phyloP scores from a whole-genome alignment of 2,329 filamentous ascomycete genomes.

The Botryotinia globosa region DNA sequence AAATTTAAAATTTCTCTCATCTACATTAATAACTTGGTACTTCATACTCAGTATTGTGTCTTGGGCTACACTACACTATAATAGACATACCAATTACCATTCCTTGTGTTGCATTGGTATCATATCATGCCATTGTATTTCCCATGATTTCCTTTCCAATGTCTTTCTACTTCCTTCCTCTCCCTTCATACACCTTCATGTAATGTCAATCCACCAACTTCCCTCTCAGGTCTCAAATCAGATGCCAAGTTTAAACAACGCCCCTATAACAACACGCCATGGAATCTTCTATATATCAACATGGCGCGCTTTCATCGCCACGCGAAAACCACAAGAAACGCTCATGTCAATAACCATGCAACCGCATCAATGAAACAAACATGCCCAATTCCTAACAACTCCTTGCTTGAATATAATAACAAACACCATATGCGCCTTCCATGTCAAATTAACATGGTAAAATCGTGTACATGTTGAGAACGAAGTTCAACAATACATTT shows the following conservation, averaged over 20 bases:
- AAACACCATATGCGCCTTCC: not conserved
- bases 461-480: not conserved
- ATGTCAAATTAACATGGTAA: not conserved
- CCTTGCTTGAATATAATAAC: slow-evolving; percentile 12
- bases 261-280: not conserved
- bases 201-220: not conserved
- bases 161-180: not conserved
- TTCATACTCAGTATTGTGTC: not conserved
- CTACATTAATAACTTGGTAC: not conserved
- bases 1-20: not conserved
- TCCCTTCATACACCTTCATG: not conserved
- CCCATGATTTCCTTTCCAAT: slow-evolving; percentile 12
- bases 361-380: not conserved
- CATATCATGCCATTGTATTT: not conserved
- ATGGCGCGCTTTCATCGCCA: not conserved
- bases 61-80: not conserved
- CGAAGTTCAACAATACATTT: slow-evolving; percentile 1
- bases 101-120: not conserved
- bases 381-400: not conserved
- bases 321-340: not conserved
- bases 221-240: not conserved
- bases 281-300: slow-evolving; percentile 6
- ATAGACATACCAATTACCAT: slow-evolving; percentile 3
- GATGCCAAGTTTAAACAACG: slow-evolving; percentile 8
- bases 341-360: slow-evolving; percentile 1